phyloP scores from a whole-genome alignment of 2,329 filamentous ascomycete species.

The Fusarium sp. region DNA sequence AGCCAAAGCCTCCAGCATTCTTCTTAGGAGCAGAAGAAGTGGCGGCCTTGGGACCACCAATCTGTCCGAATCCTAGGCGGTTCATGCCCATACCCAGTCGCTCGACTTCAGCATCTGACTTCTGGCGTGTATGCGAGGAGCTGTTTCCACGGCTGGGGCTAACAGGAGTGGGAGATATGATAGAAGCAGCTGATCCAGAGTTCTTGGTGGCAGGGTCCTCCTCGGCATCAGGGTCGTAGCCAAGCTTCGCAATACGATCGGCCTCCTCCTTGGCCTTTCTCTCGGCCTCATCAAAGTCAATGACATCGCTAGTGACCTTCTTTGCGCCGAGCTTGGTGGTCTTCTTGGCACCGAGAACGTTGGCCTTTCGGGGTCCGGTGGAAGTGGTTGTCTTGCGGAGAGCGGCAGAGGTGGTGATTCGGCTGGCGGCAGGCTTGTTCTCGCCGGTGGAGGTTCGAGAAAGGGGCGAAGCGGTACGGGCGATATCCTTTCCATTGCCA shows the following conservation, averaged over 20 bases:
- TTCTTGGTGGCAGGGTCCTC: conserved; percentile 62
- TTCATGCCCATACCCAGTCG: conserved; percentile 89
- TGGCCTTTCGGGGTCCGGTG: conserved; percentile 79
- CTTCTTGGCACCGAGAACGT: conserved; percentile 89
- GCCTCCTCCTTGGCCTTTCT: conserved; percentile 97
- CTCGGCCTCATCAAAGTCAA: conserved; percentile 98
- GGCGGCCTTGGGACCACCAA: conserved; percentile 73
- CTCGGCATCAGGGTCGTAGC: conserved; percentile 94
- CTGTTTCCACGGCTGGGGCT: conserved; percentile 71
- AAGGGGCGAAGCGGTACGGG: conserved; percentile 87
- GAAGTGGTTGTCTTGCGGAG: conserved; percentile 78
- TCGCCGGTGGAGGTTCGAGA: conserved; percentile 67
- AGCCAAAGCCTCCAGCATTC: conserved; percentile 88
- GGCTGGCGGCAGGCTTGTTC: conserved; percentile 71
- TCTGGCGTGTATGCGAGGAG: conserved; percentile 67
- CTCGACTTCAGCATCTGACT: conserved; percentile 83
- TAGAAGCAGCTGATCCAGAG: conserved; percentile 67
- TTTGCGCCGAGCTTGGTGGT: conserved; percentile 87
- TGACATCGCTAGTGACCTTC: conserved; percentile 82
- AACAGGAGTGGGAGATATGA: conserved; percentile 79
- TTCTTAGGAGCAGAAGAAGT: conserved; percentile 69
- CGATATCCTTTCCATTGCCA: conserved; percentile 75
- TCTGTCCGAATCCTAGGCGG: conserved; percentile 88
- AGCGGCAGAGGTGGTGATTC: conserved; percentile 81
- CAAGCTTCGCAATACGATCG: conserved; percentile 92